These are phyloP conservation scores for Coprinopsis strossmayeri DNA, from an alignment of 768 basidiomycete genomes.

Conservation along the genomic window DNA sequence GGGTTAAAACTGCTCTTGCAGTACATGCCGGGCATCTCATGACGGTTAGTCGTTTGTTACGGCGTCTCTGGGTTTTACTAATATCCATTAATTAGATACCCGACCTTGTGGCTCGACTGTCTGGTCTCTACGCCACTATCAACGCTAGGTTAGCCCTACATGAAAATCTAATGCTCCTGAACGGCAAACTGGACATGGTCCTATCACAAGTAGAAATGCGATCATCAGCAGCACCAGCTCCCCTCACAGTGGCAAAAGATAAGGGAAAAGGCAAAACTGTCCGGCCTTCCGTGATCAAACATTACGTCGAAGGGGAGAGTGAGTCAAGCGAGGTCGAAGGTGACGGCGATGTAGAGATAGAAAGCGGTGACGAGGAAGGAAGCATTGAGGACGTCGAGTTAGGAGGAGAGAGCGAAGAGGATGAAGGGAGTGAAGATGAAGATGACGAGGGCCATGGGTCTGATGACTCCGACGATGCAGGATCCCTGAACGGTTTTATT, in stretches of 20 bases:
- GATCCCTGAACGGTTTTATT: conserved; percentile 41
- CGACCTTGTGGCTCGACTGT: conserved; percentile 81
- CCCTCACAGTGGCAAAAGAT: conserved; percentile 36
- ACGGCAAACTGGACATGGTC: conserved; percentile 89
- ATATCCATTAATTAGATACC: conserved; percentile 59
- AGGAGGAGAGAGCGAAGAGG: conserved; percentile 54
- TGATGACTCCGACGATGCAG: conserved; percentile 37
- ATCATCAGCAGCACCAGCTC: conserved; percentile 60
- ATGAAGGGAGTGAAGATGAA: conserved; percentile 42
- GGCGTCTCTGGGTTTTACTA: neutral
- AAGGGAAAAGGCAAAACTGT: conserved; percentile 25
- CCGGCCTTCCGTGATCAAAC: conserved; percentile 29
- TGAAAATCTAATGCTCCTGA: conserved; percentile 77
- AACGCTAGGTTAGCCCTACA: conserved; percentile 76
- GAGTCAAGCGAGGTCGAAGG: conserved; percentile 49
- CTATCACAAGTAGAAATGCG: conserved; percentile 91
- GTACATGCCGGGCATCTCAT: conserved; percentile 89
- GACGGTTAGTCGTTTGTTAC: conserved; percentile 54
- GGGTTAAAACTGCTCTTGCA: conserved; percentile 77
- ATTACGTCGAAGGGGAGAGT: conserved; percentile 79
- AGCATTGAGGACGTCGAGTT: conserved; percentile 78
- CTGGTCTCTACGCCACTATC: conserved; percentile 77
- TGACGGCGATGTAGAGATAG: conserved; percentile 54
- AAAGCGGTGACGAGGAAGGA: conserved; percentile 61
- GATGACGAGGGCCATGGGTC: conserved; percentile 37